Evolutionary conservation across 805 yeast genomes (phyloP).

Genomic region (Tetrapisispora nanseiensis): DNA sequence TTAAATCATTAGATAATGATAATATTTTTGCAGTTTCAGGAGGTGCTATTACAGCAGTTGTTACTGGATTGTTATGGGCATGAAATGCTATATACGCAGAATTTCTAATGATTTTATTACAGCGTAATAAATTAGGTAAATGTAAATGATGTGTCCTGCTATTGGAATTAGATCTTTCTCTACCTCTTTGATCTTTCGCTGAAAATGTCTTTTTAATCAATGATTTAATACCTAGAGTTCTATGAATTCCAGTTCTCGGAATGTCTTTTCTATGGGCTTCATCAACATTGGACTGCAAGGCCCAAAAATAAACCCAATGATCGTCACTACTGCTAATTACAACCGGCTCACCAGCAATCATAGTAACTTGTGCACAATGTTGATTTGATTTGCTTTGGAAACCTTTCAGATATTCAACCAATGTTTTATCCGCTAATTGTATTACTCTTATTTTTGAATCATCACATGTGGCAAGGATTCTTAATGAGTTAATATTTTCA

Average conservation of each 20-base stretch:
- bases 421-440: constrained; percentile 40
- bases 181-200: background rate
- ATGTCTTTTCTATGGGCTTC: constrained; percentile 2
- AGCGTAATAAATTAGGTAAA: background rate
- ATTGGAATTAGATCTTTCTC: background rate
- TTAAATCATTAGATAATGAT: constrained; percentile 67
- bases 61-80: constrained; percentile 65
- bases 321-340: constrained; percentile 80
- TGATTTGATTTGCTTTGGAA: constrained; percentile 61
- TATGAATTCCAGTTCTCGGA: constrained; percentile 1
- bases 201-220: background rate
- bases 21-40: constrained; percentile 51
- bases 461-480: constrained; percentile 60
- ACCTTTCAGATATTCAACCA: constrained; percentile 70
- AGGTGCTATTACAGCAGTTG: constrained; percentile 74
- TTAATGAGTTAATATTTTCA: constrained; percentile 20
- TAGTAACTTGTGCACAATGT: constrained; percentile 42
- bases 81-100: constrained; percentile 60
- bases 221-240: constrained; percentile 1
- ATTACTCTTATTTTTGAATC: constrained; percentile 71
- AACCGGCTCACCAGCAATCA: constrained; percentile 23
- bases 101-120: constrained; percentile 33
- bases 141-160: background rate
- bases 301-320: constrained; percentile 81
- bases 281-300: constrained; percentile 26